Evolutionary conservation across 2,329 filamentous ascomycete species (phyloP), one percentile per base, ranked within the genome.

Genomic region (Fusarium subglutinans): DNA sequence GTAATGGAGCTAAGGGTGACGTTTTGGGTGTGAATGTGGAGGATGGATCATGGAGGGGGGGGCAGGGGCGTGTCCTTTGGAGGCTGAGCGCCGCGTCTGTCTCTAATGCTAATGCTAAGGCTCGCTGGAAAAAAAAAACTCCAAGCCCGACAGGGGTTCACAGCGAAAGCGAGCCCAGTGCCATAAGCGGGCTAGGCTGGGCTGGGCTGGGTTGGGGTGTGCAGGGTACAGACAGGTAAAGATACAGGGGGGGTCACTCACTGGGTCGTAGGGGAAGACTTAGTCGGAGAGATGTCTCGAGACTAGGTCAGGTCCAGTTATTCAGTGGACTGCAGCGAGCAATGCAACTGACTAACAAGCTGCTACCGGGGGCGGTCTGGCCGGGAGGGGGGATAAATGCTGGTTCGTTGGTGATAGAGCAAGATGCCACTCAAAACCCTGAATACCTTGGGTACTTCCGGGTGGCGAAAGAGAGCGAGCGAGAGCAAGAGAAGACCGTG

Each of bases 21-120:
- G 83, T 79, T 84, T 83, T 77, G 76, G 79, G 77, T 53, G 72
- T 71, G 76, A 73, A 64, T 63, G 55, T 57, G 55, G 30, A 57
- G 40, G 35, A 47, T 14, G 44, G 24, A 20, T 45, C 24, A 30
- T 57, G 17, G 22, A 45, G 54, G 40, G 38, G 38, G 38, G 40
- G 55, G 55, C 30, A 47, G 63, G 61, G 67, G 67, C 62, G 71
- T 69, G 71, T 66, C 53, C 44, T 38, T 81, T 83, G 82, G 84
- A 84, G 84, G 84, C 83, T 84, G 83, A 84, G 80, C 77, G 50
- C 58, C 62, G 68, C 72, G 65, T 66, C 58, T 58, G 48, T 55
- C 48, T 54, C n/a, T 41, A 20, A 28, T 22, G 24, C 18, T 44
- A 47, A 51, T 35, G 48, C 48, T 51, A 24, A 51, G 48, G 48